Evolutionary conservation across 1,284 basidiomycete genomes (phyloP), one percentile per base, ranked within the genome.

Genomic region (Cystobasidium sp.): DNA sequence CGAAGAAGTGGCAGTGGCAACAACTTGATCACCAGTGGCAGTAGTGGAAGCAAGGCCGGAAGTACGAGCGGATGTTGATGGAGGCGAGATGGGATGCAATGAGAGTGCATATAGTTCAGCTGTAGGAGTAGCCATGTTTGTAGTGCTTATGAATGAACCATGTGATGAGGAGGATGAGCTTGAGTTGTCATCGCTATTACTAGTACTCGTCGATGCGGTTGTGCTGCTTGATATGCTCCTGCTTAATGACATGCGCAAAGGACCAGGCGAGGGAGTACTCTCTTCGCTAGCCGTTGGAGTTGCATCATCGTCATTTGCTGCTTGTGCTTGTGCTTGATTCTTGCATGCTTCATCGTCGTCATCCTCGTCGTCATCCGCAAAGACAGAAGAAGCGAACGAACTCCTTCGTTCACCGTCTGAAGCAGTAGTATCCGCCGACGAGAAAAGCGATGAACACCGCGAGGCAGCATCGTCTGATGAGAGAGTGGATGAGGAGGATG

Each of bases 321-420:
- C 3, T 7, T 9, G 20, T 18, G 24, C 53, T 20, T 31, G 8
- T 10, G 20, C 4, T 18, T 55, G 53, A 31, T 31, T 55, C 10
- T 20, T 6, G 16, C 22, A 22, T 4, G 10, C 6, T 31, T 55
- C 37, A 31, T 18, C 53, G 20, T 58, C 56, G 31, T 16, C 37
- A 5, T 8, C 12, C 24, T 53, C 64, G 9, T 53, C 51, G n/a
- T 43, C 51, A 1, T 41, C 44, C 10, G 8, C 64, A 20, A 22
- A 53, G n/a, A 66, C 64, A 20, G 64, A 66, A 9, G 64, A 66
- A n/a, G 64, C 64, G 51, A 66, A 66, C 22, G 64, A 66, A 41
- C 47, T 41, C 37, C 64, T 52, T 1, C 64, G 64, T 6, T 66
- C 64, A 1, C 20, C 47, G 2, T 22, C 51, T n/a, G n/a, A n/a